Conservation (phyloP, 331 rosid genomes). For the Ulmus americana region DNA sequence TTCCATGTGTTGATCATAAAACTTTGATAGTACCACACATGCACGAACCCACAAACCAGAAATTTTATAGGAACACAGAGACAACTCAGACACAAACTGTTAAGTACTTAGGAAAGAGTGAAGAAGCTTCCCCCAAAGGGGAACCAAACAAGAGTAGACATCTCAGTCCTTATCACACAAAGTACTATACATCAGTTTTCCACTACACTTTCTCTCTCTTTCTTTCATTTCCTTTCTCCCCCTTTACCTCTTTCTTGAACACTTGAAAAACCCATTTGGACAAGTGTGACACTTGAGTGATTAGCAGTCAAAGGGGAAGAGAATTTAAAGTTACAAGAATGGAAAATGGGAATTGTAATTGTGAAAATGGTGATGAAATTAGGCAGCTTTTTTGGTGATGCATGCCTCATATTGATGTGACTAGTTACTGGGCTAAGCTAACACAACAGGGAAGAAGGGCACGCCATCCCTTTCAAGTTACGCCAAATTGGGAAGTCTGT, state of each 20-base stretch:
- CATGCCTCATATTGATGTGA: constrained; percentile 28
- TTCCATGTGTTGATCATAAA: no score
- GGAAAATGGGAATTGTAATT: constrained; percentile 14
- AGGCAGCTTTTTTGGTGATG: constrained; percentile 22
- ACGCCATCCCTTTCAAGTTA: constrained; percentile 8
- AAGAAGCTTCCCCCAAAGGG: constrained; percentile 77
- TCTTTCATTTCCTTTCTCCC: background rate
- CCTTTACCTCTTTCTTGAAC: constrained; percentile 8
- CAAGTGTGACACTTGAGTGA: background rate
- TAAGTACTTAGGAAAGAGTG: constrained; percentile 61
- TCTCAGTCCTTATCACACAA: constrained; percentile 36
- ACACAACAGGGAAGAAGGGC: background rate
- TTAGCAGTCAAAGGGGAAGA: constrained; percentile 28
- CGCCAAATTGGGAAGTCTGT: constrained; percentile 21
- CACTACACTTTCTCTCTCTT: constrained; percentile 1
- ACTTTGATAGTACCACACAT: no score
- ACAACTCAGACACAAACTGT: constrained; percentile 31
- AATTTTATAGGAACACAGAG: no score
- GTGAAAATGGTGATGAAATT: background rate
- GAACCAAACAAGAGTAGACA: constrained; percentile 28
- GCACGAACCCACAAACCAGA: no score
- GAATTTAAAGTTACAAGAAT: constrained; percentile 26
- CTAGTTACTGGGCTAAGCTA: constrained; percentile 29
- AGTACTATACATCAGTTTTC: background rate
- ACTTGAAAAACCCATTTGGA: background rate